These are phyloP conservation scores for Pseudogymnoascus pannorum DNA, from an alignment of 2,329 filamentous ascomycete genomes.

Conservation along the genomic window DNA sequence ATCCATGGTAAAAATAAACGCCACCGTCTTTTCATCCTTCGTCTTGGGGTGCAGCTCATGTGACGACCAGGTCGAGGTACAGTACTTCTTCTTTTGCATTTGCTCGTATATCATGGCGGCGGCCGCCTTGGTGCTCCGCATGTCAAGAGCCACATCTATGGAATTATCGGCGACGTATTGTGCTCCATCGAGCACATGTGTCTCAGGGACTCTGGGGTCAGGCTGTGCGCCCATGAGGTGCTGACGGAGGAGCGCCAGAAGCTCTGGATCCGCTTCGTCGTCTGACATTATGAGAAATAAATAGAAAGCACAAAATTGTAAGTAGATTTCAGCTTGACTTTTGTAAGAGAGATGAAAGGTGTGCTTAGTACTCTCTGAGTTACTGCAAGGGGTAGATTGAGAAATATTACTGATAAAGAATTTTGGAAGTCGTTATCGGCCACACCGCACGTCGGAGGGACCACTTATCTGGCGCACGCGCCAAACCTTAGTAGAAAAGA, in stretches of 20 bases:
- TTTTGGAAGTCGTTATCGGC: slow-evolving; percentile 6
- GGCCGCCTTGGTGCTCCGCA: slow-evolving; percentile 72
- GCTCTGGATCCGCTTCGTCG: slow-evolving; percentile 82
- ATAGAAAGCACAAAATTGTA: neutral
- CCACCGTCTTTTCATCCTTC: slow-evolving; percentile 71
- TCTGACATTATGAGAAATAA: slow-evolving; percentile 63
- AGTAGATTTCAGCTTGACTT: neutral
- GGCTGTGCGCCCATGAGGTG: slow-evolving; percentile 57
- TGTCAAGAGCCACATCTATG: slow-evolving; percentile 85
- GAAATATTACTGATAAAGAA: slow-evolving; percentile 9
- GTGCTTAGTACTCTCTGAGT: neutral
- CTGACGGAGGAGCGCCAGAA: slow-evolving; percentile 77
- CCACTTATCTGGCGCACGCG: slow-evolving; percentile 6
- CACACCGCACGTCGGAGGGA: neutral
- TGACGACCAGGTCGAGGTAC: slow-evolving; percentile 75
- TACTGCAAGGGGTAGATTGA: neutral
- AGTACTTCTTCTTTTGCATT: slow-evolving; percentile 81
- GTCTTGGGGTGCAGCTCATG: slow-evolving; percentile 84
- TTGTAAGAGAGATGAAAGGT: neutral
- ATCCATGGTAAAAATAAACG: slow-evolving; percentile 97
- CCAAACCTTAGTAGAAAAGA: neutral
- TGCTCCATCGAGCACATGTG: slow-evolving; percentile 72
- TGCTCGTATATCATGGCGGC: slow-evolving; percentile 69
- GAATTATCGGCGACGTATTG: slow-evolving; percentile 87
- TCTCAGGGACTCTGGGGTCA: slow-evolving; percentile 57